These are phyloP conservation scores for Monilinia fructicola DNA, from an alignment of 2,329 filamentous ascomycete genomes.

Conservation along the genomic window DNA sequence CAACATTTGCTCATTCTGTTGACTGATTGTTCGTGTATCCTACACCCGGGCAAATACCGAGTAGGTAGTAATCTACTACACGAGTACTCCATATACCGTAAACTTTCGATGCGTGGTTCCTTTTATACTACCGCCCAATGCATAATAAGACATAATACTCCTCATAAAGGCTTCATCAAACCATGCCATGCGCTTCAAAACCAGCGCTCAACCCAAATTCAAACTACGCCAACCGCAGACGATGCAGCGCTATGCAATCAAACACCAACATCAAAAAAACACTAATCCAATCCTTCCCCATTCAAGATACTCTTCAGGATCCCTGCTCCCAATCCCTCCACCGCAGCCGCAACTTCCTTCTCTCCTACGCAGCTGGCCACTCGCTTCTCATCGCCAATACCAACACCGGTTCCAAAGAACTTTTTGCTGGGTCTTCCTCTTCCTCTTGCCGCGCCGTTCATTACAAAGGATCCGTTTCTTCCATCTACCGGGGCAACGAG, in stretches of 20 bases:
- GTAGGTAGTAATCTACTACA: not conserved
- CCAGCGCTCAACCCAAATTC: not conserved
- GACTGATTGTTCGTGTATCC: constrained; percentile 1
- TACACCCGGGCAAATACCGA: not conserved
- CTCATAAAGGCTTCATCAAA: not conserved
- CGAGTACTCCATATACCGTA: not conserved
- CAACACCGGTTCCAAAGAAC: constrained; percentile 47
- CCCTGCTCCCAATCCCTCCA: constrained; percentile 61
- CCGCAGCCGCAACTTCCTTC: constrained; percentile 71
- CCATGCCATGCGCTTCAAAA: not conserved
- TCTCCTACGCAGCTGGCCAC: constrained; percentile 79
- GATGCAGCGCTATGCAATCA: constrained; percentile 5
- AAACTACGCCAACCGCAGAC: not conserved
- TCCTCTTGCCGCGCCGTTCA: constrained; percentile 60
- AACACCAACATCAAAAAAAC: not conserved
- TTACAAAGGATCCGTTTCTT: constrained; percentile 66
- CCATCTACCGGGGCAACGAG: constrained; percentile 70
- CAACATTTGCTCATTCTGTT: too few relatives aligned
- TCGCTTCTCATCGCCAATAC: constrained; percentile 68
- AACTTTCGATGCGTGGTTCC: not conserved
- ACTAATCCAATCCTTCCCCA: constrained; percentile 43
- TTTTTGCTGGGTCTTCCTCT: constrained; percentile 68
- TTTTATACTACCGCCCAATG: not conserved
- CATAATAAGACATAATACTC: constrained; percentile 2
- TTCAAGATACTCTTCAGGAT: constrained; percentile 63